A percentile compares a stretch with the other conserved stretches of the same genome.
These are phyloP conservation scores for Populus davidiana DNA, from an alignment of 345 rosid genomes.

Conservation along the genomic window DNA sequence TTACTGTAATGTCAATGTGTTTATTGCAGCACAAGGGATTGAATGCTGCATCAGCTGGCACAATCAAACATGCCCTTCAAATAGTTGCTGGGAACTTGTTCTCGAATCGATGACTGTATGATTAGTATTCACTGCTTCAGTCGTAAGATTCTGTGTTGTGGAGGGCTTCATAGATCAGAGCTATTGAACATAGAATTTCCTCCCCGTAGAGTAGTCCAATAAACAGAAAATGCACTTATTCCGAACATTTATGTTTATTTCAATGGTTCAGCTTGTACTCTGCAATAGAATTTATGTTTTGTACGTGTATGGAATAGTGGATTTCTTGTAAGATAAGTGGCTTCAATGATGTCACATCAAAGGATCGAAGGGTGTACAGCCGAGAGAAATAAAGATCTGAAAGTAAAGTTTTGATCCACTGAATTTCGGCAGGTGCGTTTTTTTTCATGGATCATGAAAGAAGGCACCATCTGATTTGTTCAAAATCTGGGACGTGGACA, in stretches of 20 bases:
- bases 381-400: too few species aligned
- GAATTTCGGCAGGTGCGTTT: too few species aligned
- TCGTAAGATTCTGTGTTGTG: constrained; percentile 18
- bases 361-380: too few species aligned
- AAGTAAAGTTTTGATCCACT: too few species aligned
- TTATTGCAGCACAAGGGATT: constrained; percentile 59
- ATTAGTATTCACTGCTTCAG: constrained; percentile 11
- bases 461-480: too few species aligned
- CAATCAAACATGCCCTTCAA: constrained; percentile 56
- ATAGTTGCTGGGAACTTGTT: constrained; percentile 44
- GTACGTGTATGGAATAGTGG: too few species aligned
- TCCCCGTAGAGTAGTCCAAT: constrained; percentile 14
- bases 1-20: not conserved
- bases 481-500: too few species aligned
- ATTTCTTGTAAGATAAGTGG: too few species aligned
- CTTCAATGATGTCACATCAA: too few species aligned
- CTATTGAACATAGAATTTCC: not conserved
- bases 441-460: too few species aligned
- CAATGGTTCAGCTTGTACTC: not conserved
- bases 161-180: constrained; percentile 15
- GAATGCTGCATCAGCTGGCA: constrained; percentile 38
- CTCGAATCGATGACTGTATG: not conserved
- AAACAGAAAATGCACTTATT: constrained; percentile 8
- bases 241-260: not conserved
- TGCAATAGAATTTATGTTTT: not conserved